Evolutionary conservation across 768 basidiomycete species (phyloP).

Genomic region (Imleria badia): DNA sequence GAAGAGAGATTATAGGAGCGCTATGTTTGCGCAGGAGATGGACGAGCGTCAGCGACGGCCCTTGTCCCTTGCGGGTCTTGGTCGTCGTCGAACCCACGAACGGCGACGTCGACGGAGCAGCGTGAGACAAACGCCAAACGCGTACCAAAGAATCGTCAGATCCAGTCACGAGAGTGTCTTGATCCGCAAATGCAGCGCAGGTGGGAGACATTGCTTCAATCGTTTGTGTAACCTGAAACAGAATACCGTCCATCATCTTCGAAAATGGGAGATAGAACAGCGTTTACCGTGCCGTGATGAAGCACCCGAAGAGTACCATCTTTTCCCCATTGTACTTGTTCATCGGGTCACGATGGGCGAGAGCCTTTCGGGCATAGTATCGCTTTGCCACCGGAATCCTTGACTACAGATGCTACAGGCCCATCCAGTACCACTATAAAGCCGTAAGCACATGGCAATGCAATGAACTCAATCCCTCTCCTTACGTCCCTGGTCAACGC

Average conservation of each 20-base stretch:
- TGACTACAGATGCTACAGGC: conserved; percentile 43
- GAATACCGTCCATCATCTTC: too few species aligned
- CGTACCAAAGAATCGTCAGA: conserved; percentile 80
- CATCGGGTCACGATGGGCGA: conserved; percentile 60
- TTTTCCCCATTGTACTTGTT: conserved; percentile 68
- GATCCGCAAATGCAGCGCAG: conserved; percentile 78
- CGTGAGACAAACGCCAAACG: conserved; percentile 66
- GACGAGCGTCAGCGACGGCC: conserved; percentile 44
- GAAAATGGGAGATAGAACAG: neutral
- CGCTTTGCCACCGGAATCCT: conserved; percentile 48
- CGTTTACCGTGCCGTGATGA: conserved; percentile 57
- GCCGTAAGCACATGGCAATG: conserved; percentile 1
- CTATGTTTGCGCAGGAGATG: conserved; percentile 83
- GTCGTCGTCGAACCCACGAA: conserved; percentile 17
- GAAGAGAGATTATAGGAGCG: conserved; percentile 61
- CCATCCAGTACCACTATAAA: conserved; percentile 41
- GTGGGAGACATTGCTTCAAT: conserved; percentile 71
- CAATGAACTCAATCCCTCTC: neutral
- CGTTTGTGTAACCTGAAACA: conserved; percentile 63
- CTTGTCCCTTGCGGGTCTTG: conserved; percentile 22
- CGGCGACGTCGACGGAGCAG: conserved; percentile 13
- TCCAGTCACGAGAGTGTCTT: conserved; percentile 73
- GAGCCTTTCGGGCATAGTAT: conserved; percentile 59
- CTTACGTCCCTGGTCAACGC: conserved; percentile 61
- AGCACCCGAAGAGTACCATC: conserved; percentile 59